Base-by-base conservation (phyloP, 495 filamentous ascomycete genomes). In the Aspergillus conjunctus region DNA sequence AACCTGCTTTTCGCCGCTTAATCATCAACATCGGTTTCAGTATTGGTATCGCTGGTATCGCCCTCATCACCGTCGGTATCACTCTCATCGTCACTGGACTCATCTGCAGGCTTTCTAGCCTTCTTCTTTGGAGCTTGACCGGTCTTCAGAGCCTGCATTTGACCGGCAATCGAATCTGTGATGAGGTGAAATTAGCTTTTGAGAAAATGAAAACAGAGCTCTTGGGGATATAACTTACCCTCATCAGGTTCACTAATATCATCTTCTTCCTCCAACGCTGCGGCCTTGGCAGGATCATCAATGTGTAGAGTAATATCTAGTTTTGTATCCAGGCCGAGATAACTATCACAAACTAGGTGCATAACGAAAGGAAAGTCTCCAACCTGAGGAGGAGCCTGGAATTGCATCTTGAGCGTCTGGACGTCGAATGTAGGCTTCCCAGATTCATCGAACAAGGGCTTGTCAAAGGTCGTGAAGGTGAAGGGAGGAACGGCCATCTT, bases 241-340 rank as follows among this genome's bases (percentile, higher is more conserved):
- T 97, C 94, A 69, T 98, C 94, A 9, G 95, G 93, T 73, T 98
- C 94, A 71, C 91, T 95, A 63, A 97, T 97, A 66, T 97, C 93
- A 67, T 97, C 94, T 61, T 88, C 89, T 46, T 79, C 75, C 41
- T 85, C 84, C 68, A 96, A 85, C 54, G 87, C 85, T 32, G 83
- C 87, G 17, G 89, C 93, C 77, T 93, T 94, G 72, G 85, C 88
- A 43, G 88, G 86, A 64, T 97, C 93, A 65, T 96, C 93, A n/a
- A 98, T 90, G 52, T 87, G 80, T 45, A 98, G 79, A 12, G 88
- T 92, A 34, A 97, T 91, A 60, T 95, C 91, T 82, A 88, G 83
- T 78, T 90, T 92, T 46, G 85, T 88, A 70, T 98, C 94, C 59
- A 96, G 89, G 46, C 94, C 94, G 45, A 98, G 80, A 67, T 98